Evolutionary conservation across 257 asterid genomes (phyloP).

Genomic region (Coffea canephora): DNA sequence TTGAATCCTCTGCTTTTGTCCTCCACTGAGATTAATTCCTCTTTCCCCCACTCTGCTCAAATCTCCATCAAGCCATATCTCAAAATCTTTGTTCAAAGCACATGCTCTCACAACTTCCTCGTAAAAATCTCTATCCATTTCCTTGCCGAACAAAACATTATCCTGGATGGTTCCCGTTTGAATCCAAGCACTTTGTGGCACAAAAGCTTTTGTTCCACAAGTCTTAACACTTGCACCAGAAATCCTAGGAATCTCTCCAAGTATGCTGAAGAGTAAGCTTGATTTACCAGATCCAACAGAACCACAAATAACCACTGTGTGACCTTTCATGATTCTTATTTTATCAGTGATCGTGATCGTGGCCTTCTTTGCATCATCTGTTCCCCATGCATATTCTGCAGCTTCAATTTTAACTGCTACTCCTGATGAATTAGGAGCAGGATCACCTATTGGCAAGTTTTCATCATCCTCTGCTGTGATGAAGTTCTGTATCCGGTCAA

Average conservation of each 20-base stretch:
- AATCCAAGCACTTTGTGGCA: conserved; percentile 91
- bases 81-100: conserved; percentile 63
- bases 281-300: conserved; percentile 88
- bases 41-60: conserved; percentile 68
- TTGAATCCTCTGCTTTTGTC: conserved; percentile 84
- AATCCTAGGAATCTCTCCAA: conserved; percentile 67
- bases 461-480: conserved; percentile 53
- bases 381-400: conserved; percentile 72
- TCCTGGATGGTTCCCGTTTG: conserved; percentile 79
- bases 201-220: conserved; percentile 72
- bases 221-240: conserved; percentile 57
- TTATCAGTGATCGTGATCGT: conserved; percentile 43
- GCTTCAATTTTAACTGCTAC: conserved; percentile 60
- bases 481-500: conserved; percentile 58
- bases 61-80: conserved; percentile 66
- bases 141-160: conserved; percentile 76
- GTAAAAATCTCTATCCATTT: conserved; percentile 49
- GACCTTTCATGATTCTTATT: conserved; percentile 52
- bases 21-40: conserved; percentile 73
- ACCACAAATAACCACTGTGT: conserved; percentile 76
- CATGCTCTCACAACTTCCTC: conserved; percentile 69
- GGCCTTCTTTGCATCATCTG: conserved; percentile 39
- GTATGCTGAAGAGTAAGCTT: conserved; percentile 61
- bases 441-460: conserved; percentile 30
- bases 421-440: conserved; percentile 26